These are phyloP conservation scores for Claviceps monticola DNA, from an alignment of 2,329 filamentous ascomycete genomes.

Conservation along the genomic window DNA sequence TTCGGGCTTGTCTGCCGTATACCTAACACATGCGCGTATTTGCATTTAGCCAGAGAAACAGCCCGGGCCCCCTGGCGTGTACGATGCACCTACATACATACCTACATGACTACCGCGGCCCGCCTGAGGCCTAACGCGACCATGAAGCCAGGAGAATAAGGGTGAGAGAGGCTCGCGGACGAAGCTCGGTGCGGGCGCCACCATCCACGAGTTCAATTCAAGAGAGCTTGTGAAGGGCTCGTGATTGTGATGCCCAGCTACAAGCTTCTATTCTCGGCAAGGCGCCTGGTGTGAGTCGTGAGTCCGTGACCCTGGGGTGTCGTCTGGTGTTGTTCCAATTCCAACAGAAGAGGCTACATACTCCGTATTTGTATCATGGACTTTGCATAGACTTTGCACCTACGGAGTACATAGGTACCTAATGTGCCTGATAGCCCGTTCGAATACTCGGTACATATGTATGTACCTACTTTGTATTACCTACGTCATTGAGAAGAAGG, in stretches of 20 bases:
- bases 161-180: no score
- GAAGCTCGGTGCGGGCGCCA: no score
- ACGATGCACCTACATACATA: neutral
- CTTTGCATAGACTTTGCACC: no score
- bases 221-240: no score
- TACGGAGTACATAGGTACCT: neutral
- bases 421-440: no score
- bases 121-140: no score
- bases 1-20: neutral
- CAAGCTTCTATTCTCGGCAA: neutral
- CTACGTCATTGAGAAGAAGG: slow-evolving; percentile 4
- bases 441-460: neutral
- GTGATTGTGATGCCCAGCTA: neutral
- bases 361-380: neutral
- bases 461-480: neutral
- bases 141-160: no score
- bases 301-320: neutral
- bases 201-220: no score
- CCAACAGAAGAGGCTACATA: neutral
- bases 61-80: slow-evolving; percentile 1
- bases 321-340: neutral
- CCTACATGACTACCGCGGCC: no score
- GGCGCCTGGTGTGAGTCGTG: no score
- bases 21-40: neutral
- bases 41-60: slow-evolving; percentile 6